phyloP scores from a whole-genome alignment of 441 rosid species.

The Metrosideros polymorpha region DNA sequence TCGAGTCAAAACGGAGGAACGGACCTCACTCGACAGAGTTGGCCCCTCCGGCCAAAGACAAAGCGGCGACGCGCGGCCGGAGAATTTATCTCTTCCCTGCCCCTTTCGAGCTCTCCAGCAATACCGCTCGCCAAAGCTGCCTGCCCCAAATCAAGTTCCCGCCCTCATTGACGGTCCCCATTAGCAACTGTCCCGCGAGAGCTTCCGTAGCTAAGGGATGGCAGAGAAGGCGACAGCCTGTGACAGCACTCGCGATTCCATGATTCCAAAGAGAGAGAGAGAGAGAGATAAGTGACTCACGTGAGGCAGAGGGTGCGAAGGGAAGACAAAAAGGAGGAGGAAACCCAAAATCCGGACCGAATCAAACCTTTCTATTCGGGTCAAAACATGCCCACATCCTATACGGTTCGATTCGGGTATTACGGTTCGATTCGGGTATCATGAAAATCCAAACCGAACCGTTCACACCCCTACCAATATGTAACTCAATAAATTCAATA shows the following conservation, averaged over 20 bases:
- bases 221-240: constrained; percentile 43
- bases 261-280: constrained; percentile 7
- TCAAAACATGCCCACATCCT: no score
- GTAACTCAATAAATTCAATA: no score
- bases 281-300: background rate
- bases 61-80: constrained; percentile 34
- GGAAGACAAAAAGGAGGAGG: no score
- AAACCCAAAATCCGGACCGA: no score
- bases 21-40: constrained; percentile 95
- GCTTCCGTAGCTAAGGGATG: constrained; percentile 30
- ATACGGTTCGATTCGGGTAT: no score
- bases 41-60: constrained; percentile 63
- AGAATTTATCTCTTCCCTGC: background rate
- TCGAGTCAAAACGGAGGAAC: constrained; percentile 45
- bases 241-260: constrained; percentile 83
- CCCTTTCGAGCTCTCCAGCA: constrained; percentile 26
- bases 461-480: no score
- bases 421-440: no score
- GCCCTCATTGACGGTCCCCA: constrained; percentile 56
- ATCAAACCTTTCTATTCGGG: no score
- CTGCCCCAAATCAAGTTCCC: constrained; percentile 76
- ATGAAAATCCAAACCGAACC: no score
- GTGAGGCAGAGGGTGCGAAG: no score
- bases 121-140: constrained; percentile 62
- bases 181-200: constrained; percentile 17